phyloP scores from a whole-genome alignment of 805 yeast genomes.

The Zygosaccharomyces rouxii region DNA sequence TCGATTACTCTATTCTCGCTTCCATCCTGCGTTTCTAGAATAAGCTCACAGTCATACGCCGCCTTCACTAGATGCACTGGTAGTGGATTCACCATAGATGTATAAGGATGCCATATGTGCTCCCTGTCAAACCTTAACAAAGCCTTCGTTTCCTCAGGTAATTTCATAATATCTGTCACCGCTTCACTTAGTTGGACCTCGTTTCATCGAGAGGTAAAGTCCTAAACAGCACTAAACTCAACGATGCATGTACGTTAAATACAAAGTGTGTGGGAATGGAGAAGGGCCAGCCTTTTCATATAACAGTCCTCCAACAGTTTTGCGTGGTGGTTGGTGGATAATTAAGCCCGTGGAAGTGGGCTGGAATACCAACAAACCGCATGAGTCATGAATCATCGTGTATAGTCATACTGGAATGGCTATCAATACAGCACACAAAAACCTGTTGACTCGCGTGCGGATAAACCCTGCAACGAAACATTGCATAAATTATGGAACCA shows the following conservation, averaged over 20 bases:
- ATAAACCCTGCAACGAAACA: too few species aligned
- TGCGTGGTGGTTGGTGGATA: not conserved
- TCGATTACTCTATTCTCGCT: conserved; percentile 21
- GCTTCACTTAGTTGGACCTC: not conserved
- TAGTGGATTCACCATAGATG: conserved; percentile 27
- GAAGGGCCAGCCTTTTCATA: too few species aligned
- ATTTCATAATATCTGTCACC: not conserved
- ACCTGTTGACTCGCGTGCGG: too few species aligned
- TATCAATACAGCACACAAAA: too few species aligned
- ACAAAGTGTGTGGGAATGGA: too few species aligned
- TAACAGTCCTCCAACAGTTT: not conserved
- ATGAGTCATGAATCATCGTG: not conserved
- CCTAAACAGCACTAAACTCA: too few species aligned
- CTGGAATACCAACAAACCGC: too few species aligned
- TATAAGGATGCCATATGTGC: conserved; percentile 35
- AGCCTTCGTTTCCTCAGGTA: conserved; percentile 6
- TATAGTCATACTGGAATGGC: not conserved
- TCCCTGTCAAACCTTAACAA: conserved; percentile 21
- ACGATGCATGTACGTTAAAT: too few species aligned
- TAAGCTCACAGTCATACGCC: conserved; percentile 23
- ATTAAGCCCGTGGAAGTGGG: too few species aligned
- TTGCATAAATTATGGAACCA: too few species aligned
- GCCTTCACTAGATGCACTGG: conserved; percentile 25
- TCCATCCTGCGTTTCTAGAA: conserved; percentile 14
- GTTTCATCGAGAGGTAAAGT: too few species aligned